Conservation (phyloP, 1,284 basidiomycete genomes). For the Cryptococcus sp. region DNA sequence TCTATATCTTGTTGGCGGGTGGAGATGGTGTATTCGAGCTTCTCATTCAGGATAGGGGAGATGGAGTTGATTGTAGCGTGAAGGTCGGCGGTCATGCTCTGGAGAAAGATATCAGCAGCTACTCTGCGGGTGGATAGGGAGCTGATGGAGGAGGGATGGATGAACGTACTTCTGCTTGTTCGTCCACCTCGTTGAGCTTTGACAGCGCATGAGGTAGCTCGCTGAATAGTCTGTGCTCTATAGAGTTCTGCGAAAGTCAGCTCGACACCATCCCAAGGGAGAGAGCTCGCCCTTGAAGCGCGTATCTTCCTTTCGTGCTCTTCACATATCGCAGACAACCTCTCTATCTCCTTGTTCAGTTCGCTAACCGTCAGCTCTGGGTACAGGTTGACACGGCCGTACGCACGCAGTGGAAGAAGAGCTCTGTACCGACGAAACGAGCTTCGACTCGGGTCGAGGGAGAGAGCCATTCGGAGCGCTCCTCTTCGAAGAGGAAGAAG, state of each 20-base stretch:
- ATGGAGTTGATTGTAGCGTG: constrained; percentile 16
- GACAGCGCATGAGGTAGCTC: constrained; percentile 27
- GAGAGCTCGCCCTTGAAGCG: constrained; percentile 24
- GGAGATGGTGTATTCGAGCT: constrained; percentile 17
- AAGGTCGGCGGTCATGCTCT: constrained; percentile 19
- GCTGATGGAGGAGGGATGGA: background rate
- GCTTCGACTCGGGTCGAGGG: background rate
- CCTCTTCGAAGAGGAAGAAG: no score
- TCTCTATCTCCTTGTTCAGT: constrained; percentile 32
- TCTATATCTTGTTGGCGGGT: constrained; percentile 25
- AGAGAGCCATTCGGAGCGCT: no score
- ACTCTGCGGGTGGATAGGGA: background rate
- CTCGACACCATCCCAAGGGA: background rate
- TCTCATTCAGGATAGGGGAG: constrained; percentile 14
- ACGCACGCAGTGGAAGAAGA: constrained; percentile 1
- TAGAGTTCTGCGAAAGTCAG: constrained; percentile 21
- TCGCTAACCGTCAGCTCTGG: constrained; percentile 16
- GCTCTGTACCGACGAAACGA: background rate
- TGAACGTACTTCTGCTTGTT: constrained; percentile 32
- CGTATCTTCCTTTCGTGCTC: constrained; percentile 38
- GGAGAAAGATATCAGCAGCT: background rate
- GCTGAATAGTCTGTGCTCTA: constrained; percentile 37
- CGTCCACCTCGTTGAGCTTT: constrained; percentile 24
- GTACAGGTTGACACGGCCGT: background rate
- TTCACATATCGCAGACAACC: constrained; percentile 27